Percentiles rank a stretch among this genome's conserved stretches.
Evolutionary conservation across 257 asterid species (phyloP).

Genomic region (Petrea volubilis): DNA sequence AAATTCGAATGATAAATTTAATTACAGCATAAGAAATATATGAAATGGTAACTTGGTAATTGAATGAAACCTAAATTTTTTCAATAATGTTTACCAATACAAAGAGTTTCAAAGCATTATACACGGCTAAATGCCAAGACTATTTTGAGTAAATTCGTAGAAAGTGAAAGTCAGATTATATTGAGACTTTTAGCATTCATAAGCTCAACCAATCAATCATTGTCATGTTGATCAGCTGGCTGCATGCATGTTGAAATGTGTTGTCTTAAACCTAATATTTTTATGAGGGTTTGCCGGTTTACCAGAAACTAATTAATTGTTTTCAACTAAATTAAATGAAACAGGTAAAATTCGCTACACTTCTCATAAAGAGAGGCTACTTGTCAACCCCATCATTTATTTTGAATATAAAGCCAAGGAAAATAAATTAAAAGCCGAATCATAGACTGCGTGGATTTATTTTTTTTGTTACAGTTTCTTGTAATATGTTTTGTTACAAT

Average conservation of each 20-base stretch:
- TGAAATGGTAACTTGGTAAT: neutral
- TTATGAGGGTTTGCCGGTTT: neutral
- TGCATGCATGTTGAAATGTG: neutral
- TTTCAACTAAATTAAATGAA: neutral
- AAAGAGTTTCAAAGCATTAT: neutral
- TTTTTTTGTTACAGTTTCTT: no score
- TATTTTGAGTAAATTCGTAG: neutral
- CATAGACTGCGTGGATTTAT: no score
- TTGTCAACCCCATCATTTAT: constrained; percentile 15
- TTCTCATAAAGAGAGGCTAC: neutral
- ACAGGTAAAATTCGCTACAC: neutral
- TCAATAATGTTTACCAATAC: neutral
- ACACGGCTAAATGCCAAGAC: neutral
- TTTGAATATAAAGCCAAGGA: neutral
- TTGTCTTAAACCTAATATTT: neutral
- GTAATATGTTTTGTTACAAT: no score
- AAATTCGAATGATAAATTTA: no score
- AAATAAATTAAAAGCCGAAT: neutral
- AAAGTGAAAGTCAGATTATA: neutral
- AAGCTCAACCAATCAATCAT: neutral
- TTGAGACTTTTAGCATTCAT: neutral
- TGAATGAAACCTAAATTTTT: neutral
- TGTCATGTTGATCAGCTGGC: neutral
- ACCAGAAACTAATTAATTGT: neutral
- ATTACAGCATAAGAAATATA: neutral